phyloP scores from a whole-genome alignment of 805 yeast genomes.

The Candida berthetii region DNA sequence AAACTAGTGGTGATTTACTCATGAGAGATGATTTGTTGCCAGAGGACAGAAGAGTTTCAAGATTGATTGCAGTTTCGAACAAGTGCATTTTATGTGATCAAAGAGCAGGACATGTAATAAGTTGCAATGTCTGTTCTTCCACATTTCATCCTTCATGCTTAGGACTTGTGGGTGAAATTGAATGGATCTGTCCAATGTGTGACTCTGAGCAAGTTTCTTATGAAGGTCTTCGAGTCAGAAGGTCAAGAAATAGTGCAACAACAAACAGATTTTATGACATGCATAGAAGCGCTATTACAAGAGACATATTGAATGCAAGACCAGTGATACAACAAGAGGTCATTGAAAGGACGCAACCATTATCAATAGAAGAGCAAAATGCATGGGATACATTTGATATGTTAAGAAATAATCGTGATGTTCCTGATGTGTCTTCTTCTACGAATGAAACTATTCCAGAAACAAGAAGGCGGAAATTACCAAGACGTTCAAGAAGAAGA shows the following conservation, averaged over 20 bases:
- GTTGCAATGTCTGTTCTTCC: conserved; percentile 29
- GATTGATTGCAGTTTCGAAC: conserved; percentile 15
- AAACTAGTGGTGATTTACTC: conserved; percentile 4
- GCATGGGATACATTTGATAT: conserved; percentile 18
- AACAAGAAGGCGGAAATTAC: conserved; percentile 12
- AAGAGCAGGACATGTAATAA: conserved; percentile 9
- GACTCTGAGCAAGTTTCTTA: conserved; percentile 31
- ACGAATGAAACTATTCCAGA: not conserved
- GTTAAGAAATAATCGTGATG: conserved; percentile 6
- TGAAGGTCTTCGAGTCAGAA: conserved; percentile 13
- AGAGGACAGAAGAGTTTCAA: conserved; percentile 11
- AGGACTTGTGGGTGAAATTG: conserved; percentile 20
- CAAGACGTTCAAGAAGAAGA: conserved; percentile 10
- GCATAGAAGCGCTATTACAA: not conserved
- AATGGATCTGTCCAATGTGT: conserved; percentile 49
- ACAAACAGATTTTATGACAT: conserved; percentile 13
- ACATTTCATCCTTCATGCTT: conserved; percentile 35
- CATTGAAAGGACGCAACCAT: conserved; percentile 5
- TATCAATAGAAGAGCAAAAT: conserved; percentile 15
- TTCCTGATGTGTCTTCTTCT: not conserved
- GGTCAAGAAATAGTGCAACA: conserved; percentile 20
- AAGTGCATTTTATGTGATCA: conserved; percentile 18
- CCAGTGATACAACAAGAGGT: conserved; percentile 5
- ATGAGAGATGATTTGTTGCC: conserved; percentile 5
- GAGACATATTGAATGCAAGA: not conserved